These are phyloP conservation scores for Fusarium sacchari DNA, from an alignment of 2,329 filamentous ascomycete genomes.

Conservation along the genomic window DNA sequence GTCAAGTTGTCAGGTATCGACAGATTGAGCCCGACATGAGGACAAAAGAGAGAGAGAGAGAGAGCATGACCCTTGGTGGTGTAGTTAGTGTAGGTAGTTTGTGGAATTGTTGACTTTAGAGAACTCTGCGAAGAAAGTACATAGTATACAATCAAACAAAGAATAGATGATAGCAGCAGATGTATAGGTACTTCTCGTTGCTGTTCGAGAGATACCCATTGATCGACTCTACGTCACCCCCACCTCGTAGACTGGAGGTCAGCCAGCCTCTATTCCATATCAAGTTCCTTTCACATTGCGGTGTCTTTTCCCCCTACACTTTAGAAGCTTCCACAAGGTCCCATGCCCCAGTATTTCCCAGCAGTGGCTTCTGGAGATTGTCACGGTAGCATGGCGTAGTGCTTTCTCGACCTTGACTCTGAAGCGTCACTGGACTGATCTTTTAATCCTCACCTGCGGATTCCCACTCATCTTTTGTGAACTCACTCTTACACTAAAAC, in stretches of 20 bases:
- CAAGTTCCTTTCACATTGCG: constrained; percentile 25
- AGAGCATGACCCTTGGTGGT: background rate
- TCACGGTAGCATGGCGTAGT: constrained; percentile 32
- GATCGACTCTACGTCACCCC: constrained; percentile 44
- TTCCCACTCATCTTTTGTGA: constrained; percentile 40
- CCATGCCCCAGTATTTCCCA: constrained; percentile 43
- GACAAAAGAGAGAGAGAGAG: background rate
- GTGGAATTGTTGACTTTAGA: background rate
- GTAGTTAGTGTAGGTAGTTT: background rate
- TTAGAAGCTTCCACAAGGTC: constrained; percentile 50
- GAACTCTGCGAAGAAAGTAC: background rate
- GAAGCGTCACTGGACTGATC: constrained; percentile 39
- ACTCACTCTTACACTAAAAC: constrained; percentile 32
- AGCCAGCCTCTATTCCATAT: constrained; percentile 26
- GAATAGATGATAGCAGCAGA: background rate
- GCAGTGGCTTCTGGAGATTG: constrained; percentile 28
- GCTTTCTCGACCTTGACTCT: constrained; percentile 11
- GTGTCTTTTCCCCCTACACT: constrained; percentile 4
- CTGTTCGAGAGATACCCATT: constrained; percentile 5
- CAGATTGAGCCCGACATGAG: constrained; percentile 29
- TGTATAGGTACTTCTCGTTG: constrained; percentile 13
- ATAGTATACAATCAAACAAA: background rate
- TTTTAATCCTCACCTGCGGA: constrained; percentile 32
- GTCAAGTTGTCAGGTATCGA: constrained; percentile 38
- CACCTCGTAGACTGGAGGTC: constrained; percentile 7